These are phyloP conservation scores for Fusarium clavum DNA, from an alignment of 2,329 filamentous ascomycete species.

Conservation along the genomic window DNA sequence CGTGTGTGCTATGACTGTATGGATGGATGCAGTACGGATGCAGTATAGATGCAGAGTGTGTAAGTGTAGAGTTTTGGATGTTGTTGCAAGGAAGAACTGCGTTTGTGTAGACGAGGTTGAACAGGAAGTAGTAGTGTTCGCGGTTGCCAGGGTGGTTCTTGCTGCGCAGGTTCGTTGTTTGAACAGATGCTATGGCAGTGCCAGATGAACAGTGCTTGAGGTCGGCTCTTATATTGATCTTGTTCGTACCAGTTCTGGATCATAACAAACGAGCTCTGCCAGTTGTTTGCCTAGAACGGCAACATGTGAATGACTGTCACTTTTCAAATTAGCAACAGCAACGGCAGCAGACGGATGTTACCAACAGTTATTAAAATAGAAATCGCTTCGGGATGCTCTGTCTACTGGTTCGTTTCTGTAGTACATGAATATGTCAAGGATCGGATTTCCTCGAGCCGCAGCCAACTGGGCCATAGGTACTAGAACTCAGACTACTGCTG, in stretches of 20 bases:
- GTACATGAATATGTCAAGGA: background rate
- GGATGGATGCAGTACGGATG: background rate
- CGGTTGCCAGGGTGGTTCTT: background rate
- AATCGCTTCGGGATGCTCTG: background rate
- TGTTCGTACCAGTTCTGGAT: background rate
- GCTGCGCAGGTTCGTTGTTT: background rate
- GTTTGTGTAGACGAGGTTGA: background rate
- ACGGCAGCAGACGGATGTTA: background rate
- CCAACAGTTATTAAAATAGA: background rate
- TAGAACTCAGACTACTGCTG: too few species aligned
- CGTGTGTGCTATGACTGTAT: background rate
- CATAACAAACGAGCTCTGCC: background rate
- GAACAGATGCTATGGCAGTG: background rate
- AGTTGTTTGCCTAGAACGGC: background rate
- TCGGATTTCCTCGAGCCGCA: too few species aligned
- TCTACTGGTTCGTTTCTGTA: too few species aligned
- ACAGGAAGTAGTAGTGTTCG: background rate
- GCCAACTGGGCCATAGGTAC: too few species aligned
- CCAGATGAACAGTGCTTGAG: background rate
- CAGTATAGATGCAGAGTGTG: background rate
- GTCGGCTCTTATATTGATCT: background rate
- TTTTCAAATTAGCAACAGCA: background rate
- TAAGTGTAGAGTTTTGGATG: background rate
- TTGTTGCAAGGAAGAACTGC: too few species aligned
- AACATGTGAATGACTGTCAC: fast-evolving